Evolutionary conservation across 2,329 filamentous ascomycete species (phyloP), one percentile per base, ranked within the genome.

Genomic region (Calonectria pauciramosa): DNA sequence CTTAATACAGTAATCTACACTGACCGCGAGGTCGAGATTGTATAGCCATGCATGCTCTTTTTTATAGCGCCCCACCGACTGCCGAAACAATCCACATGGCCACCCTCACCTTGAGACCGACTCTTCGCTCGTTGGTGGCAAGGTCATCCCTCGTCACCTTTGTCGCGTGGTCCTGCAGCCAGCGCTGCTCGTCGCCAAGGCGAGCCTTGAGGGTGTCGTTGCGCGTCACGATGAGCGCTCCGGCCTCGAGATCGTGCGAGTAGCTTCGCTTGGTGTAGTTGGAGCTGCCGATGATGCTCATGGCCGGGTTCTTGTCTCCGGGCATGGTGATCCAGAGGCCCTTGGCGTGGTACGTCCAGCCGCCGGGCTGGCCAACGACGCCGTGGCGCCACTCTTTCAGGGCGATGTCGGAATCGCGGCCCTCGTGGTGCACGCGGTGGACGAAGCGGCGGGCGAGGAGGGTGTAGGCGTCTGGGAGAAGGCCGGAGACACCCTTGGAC

Each of bases 281-380:
- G 13, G 94, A 97, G 82, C 95, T 97, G 1, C 97, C 97, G 0
- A 99, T 91, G 23, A 99, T 89, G 38, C 93, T 97, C 70, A 99
- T 89, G 63, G 93, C 93, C 0, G 96, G 96, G 49, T 92, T 87
- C 44, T 88, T 84, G 60, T 93, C 90, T 2, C 89, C 87, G 0
- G 94, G 91, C 70, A 96, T 88, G 0, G 94, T 95, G 32, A 98
- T 89, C 96, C 96, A 99, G 2, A 99, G 88, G 0, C 97, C 97
- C 85, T 99, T 99, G 63, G 97, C 97, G 81, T 99, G 97, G 85
- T 99, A 99, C 0, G 96, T 98, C 97, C 97, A 99, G 0, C 95
- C 96, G 1, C 89, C 95, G 0, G 94, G 92, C 80, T 95, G 90
- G 23, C 94, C 94, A 3, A 98, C 94, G 0, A 92, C 94, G 11